A percentile compares a stretch with the other conserved stretches of the same genome.
Evolutionary conservation across 2,329 filamentous ascomycete species (phyloP).

Genomic region (Xylariales sp.): DNA sequence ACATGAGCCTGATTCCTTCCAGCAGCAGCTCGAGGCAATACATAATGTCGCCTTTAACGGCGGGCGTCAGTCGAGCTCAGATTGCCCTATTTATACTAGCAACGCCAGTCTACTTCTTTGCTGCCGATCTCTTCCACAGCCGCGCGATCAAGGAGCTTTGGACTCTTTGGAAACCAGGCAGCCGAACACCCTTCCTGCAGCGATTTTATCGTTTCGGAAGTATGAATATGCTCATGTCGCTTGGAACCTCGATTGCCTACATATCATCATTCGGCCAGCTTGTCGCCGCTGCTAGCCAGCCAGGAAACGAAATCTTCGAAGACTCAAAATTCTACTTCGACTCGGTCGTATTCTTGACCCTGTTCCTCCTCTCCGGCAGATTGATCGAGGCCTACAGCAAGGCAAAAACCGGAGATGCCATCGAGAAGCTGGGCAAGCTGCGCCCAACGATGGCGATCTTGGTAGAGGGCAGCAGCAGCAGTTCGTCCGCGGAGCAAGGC

Average conservation of each 20-base stretch:
- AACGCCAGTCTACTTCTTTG: conserved; percentile 83
- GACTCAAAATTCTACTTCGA: conserved; percentile 75
- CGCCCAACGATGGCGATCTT: conserved; percentile 73
- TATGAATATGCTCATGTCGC: conserved; percentile 91
- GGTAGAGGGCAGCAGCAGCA: conserved; percentile 38
- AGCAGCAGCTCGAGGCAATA: conserved; percentile 55
- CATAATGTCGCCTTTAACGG: conserved; percentile 66
- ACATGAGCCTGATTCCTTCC: conserved; percentile 74
- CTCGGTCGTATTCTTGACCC: conserved; percentile 84
- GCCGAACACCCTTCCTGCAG: conserved; percentile 65
- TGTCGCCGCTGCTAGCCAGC: conserved; percentile 53
- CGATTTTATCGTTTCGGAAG: conserved; percentile 91
- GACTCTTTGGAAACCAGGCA: conserved; percentile 72
- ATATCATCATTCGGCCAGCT: conserved; percentile 77
- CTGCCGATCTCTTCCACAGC: conserved; percentile 79
- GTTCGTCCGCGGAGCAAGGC: too few relatives aligned
- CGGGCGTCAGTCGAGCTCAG: conserved; percentile 71
- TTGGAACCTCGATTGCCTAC: conserved; percentile 86
- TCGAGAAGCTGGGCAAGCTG: conserved; percentile 73
- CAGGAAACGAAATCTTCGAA: conserved; percentile 32
- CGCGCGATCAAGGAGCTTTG: conserved; percentile 75
- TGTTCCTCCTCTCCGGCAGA: conserved; percentile 76
- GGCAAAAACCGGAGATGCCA: conserved; percentile 81
- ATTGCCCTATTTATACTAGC: conserved; percentile 77
- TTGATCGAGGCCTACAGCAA: conserved; percentile 88